A percentile compares a stretch with the other conserved stretches of the same genome.
Conservation (phyloP, 179 eudicot genomes). For the Amaranthus tricolor region DNA sequence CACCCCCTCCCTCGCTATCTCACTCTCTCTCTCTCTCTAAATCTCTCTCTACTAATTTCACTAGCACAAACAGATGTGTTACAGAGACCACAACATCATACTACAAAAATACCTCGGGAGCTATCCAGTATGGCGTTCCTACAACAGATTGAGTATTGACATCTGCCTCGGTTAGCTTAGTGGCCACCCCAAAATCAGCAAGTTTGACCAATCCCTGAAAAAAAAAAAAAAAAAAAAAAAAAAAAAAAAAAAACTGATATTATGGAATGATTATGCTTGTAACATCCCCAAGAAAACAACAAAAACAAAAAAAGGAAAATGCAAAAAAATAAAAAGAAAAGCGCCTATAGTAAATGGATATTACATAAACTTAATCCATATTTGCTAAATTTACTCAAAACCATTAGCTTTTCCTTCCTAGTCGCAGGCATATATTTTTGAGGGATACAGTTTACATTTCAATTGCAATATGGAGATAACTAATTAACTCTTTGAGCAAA, state of each 20-base stretch:
- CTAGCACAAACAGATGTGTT: not conserved
- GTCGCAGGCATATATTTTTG: no score
- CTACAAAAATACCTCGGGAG: conserved; percentile 75
- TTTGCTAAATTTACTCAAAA: no score
- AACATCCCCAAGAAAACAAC: not conserved
- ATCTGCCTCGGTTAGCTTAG: conserved; percentile 97
- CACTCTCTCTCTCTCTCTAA: no score
- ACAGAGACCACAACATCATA: conserved; percentile 12
- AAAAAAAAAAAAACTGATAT: conserved; percentile 10
- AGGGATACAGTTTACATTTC: no score
- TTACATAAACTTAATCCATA: no score
- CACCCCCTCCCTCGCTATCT: not conserved
- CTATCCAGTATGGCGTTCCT: conserved; percentile 99
- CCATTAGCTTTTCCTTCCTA: no score
- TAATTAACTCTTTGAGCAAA: no score
- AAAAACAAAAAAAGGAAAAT: not conserved
- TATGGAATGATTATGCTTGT: not conserved
- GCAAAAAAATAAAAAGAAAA: not conserved
- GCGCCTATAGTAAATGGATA: not conserved
- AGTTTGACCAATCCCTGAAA: conserved; percentile 95
- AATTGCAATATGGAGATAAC: no score
- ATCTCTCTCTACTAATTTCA: not conserved
- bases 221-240: not conserved
- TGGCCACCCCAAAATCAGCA: conserved; percentile 99
- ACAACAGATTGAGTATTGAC: conserved; percentile 97